These are phyloP conservation scores for Schizosaccharomyces octosporus DNA, from an alignment of 805 yeast species.

Conservation along the genomic window DNA sequence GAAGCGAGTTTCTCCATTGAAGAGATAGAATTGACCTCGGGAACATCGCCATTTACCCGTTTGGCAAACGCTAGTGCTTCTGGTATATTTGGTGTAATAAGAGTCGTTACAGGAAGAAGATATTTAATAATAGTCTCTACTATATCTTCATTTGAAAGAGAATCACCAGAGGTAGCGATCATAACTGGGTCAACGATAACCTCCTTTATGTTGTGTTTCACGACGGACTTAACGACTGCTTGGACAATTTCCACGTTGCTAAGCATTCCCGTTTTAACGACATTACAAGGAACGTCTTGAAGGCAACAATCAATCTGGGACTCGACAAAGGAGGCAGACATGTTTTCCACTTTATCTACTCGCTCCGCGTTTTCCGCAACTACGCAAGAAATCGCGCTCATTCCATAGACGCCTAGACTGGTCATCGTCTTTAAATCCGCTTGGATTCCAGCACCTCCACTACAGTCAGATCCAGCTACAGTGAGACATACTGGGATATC, in stretches of 20 bases:
- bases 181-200: constrained; percentile 65
- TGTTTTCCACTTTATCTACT: constrained; percentile 17
- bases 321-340: constrained; percentile 22
- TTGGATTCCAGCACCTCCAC: constrained; percentile 3
- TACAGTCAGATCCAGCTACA: constrained; percentile 2
- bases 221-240: constrained; percentile 19
- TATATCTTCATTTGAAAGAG: constrained; percentile 25
- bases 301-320: constrained; percentile 29
- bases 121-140: constrained; percentile 20
- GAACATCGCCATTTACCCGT: constrained; percentile 7
- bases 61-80: constrained; percentile 30
- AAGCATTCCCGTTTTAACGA: constrained; percentile 53
- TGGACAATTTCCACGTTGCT: constrained; percentile 27
- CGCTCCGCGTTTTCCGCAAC: constrained; percentile 50
- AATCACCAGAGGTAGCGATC: constrained; percentile 56
- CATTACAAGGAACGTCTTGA: constrained; percentile 37
- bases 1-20: constrained; percentile 20
- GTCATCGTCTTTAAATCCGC: constrained; percentile 1
- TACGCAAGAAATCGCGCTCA: constrained; percentile 53
- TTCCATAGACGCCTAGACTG: constrained; percentile 22
- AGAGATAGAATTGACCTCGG: constrained; percentile 15
- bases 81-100: constrained; percentile 51
- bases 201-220: constrained; percentile 13
- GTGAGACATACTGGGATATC: neutral
- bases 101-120: constrained; percentile 27